Base-by-base conservation (phyloP, 106 monocot species). In the Acanthochlamys bracteata region DNA sequence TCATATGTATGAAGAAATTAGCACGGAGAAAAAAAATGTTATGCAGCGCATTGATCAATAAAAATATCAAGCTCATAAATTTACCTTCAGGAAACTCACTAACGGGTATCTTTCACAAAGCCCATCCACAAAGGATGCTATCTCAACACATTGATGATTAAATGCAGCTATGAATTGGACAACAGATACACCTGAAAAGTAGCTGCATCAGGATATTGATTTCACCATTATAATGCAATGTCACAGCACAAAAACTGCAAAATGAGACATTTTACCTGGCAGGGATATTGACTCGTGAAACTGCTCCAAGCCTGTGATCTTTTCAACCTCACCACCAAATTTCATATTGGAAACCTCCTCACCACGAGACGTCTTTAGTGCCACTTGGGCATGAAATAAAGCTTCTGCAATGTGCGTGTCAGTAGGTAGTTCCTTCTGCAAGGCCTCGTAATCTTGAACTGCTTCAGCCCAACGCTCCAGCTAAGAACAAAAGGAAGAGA, bases 21-120 rank as follows among this genome's bases (percentile, higher is more conserved):
- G 13, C 10, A 19, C 25, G 16, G 46, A 12, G 15, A 27, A 4
- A 47, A 61, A 57, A 27, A n/a, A n/a, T n/a, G n/a, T 45, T 7
- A 45, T 45, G 43, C 43, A 7, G 13, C 13, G 7, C 7, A 7
- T 9, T 45, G 43, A 45, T 13, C 24, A 21, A 59, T 20, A 20
- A 22, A 42, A 11, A 56, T 54, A 24, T 24, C 11, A 9, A 12
- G 25, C 59, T 43, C 4, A 45, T 26, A 24, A 42, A 20, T 16
- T 74, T 78, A 90, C 94, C 86, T 90, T 95, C 53, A 90, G 86
- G 61, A 95, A 95, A 75, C 89, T 95, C 24, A 82, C 73, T 27
- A 83, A 90, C 24, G 90, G 94, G 49, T 82, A 80, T 73, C 71
- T 69, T 10, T 62, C 52, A 41, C 94, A 90, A 26, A 95, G 79